These are phyloP conservation scores for Picochlorum sp. DNA, from an alignment of 139 green algal species.

Conservation along the genomic window DNA sequence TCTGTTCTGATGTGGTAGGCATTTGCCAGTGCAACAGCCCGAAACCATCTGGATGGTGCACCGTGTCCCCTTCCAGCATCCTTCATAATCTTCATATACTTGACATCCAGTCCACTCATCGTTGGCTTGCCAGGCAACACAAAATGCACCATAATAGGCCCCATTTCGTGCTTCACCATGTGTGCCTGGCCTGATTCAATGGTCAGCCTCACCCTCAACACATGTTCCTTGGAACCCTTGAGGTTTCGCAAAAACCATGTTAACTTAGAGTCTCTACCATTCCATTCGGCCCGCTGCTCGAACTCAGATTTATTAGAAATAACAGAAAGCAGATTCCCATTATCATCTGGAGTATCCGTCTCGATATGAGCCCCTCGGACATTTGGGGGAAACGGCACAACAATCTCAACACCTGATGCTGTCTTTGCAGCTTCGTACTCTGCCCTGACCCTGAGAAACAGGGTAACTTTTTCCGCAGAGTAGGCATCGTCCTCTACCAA, in stretches of 20 bases:
- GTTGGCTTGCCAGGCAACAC: conserved; percentile 31
- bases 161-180: conserved; percentile 45
- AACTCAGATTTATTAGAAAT: conserved; percentile 9
- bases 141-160: conserved; percentile 87
- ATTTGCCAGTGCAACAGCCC: conserved; percentile 28
- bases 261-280: conserved; percentile 48
- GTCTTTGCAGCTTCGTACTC: conserved; percentile 33
- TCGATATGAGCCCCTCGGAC: conserved; percentile 56
- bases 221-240: conserved; percentile 42
- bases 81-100: conserved; percentile 80
- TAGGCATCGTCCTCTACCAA: conserved; percentile 50
- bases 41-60: conserved; percentile 49
- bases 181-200: conserved; percentile 27
- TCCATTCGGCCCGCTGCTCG: conserved; percentile 56
- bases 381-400: conserved; percentile 47
- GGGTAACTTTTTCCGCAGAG: conserved; percentile 31
- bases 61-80: conserved; percentile 47
- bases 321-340: neutral
- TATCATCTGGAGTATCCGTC: neutral
- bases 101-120: conserved; percentile 29
- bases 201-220: conserved; percentile 40
- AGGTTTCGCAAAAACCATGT: conserved; percentile 54
- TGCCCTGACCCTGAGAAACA: conserved; percentile 3
- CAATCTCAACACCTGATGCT: conserved; percentile 56
- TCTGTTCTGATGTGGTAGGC: conserved; percentile 19